Base-by-base conservation (phyloP, 768 basidiomycete genomes). In the Kwoniella dendrophila region DNA sequence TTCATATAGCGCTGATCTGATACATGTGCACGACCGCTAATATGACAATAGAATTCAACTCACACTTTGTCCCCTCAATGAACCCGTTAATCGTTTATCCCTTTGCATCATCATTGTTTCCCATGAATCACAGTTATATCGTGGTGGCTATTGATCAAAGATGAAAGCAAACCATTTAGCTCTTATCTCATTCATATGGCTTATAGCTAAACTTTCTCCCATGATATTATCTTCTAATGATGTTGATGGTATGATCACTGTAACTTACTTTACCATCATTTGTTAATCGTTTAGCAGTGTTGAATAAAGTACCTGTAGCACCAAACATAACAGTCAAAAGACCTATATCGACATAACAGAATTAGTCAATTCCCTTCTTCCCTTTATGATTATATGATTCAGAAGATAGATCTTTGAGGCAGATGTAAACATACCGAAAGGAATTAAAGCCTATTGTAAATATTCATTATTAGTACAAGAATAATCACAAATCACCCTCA, bases 81-180 rank as follows among this genome's bases (percentile, higher is more conserved):
- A 89, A 12, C 95, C 95, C 2, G 93, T 96, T 74, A 98, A 79
- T 66, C 90, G 83, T 74, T 84, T 83, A 81, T 98, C 95, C 58
- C 95, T 83, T 73, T 87, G 85, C 88, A 97, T 92, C 92, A 98
- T 91, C 89, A 90, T 90, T 55, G 89, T 85, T 64, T 98, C 95
- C 92, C 92, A 98, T 22, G 84, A 80, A 74, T 97, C 95, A 33
- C 95, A 75, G 54, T 86, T 84, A 73, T 93, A 94, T 50, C 95
- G 85, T 32, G 89, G 85, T 56, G 89, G 87, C 92, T 95, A 57
- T 34, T 48, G 26, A 40, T 24, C 20, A 34, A 48, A 18, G 16
- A 48, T 45, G n/a, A n/a, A n/a, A n/a, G n/a, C 44, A 11, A 3
- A 24, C 16, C 43, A 45, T 44, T 40, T 32, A 32, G 44, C 26